Base-by-base conservation (phyloP, 2,329 filamentous ascomycete genomes). In the Exophiala phaeomuriformis region DNA sequence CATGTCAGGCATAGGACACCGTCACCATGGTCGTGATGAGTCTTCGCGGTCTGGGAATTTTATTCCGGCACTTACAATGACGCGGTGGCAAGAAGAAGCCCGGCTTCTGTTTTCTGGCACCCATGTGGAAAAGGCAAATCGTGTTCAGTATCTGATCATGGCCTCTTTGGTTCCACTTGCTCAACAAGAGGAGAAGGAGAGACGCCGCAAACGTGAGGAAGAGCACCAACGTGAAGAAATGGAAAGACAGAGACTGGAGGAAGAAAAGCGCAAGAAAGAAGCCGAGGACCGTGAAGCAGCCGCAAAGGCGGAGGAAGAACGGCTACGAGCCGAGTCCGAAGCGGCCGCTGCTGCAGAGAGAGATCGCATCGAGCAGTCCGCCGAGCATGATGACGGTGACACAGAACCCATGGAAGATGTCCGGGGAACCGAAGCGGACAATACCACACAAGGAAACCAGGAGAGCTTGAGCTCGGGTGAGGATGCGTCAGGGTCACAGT, bases 21-120 rank as follows among this genome's bases (percentile, higher is more conserved):
- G 52, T 71, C 73, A 60, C 67, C 68, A 8, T 67, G 72, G 61
- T 69, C 55, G 58, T 30, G 75, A 77, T 50, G 75, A 77, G 55
- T 73, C 73, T 33, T 76, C 81, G n/a, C 84, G 86, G 62, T 85
- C 88, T 8, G 84, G 90, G 29, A 75, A 82, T 2, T 97, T 97
- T 67, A 73, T 77, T 19, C 77, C 88, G 5, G 80, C 82, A 36
- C 77, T 81, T 5, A 97, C 93, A 1, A 75, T 79, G 51, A 77
- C 79, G 49, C 84, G 93, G 57, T 98, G 94, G 85, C 82, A 87
- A 65, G 89, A 96, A 65, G 94, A 97, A 68, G 85, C 90, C 5
- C 84, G 85, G 59, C 83, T 98, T 68, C 77, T 97, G 0, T 97
- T 93, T 68, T 86, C 87, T 29, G 71, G 75, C 27, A 76, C 72